Base-by-base conservation (phyloP, 192 early-diverging fungal species). In the Mortierella hygrophila region DNA sequence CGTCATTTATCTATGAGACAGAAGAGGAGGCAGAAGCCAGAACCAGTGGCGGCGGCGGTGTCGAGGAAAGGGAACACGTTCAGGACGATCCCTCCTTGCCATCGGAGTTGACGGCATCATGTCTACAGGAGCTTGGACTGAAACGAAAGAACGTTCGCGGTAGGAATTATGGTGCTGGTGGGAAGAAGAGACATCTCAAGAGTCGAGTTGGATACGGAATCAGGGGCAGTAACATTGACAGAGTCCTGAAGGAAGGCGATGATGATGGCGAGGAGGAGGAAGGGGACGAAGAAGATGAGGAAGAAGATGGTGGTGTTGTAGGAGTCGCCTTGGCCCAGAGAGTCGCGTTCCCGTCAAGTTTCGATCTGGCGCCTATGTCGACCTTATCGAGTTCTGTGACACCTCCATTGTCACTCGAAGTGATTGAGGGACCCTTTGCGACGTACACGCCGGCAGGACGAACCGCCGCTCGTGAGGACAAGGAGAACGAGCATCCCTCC, bases 111-210 rank as follows among this genome's bases (percentile, higher is more conserved):
- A 76, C 75, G 2, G 42, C 75, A 3, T 76, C 75, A 5, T 76
- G 75, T 68, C 63, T 76, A 11, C 60, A 76, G 44, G 75, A 76
- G 32, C 42, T 76, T n/a, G 75, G 75, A 8, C 26, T 76, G 73
- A 32, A 74, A 54, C 29, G 49, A 15, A 54, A 74, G 47, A 57
- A 57, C 16, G n/a, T 57, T 57, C 55, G 55, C 9, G 55, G n/a
- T 18, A 57, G n/a, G 23, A 8, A 23, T n/a, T 55, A 55, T n/a
- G 54, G 21, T n/a, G 21, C 5, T 23, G 23, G 23, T 18, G 47
- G 47, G 49, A 52, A 20, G 6, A 57, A 57, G 55, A 57, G 55
- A 10, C 55, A 57, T 26, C 7, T 26, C 55, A 57, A 57, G 55
- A 57, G 55, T 26, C 55, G 55, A 26, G 55, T 15, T 18, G 55